Percentiles rank a stretch among this genome's conserved stretches.
These are phyloP conservation scores for Diplodia corticola DNA, from an alignment of 2,329 filamentous ascomycete genomes.

Conservation along the genomic window DNA sequence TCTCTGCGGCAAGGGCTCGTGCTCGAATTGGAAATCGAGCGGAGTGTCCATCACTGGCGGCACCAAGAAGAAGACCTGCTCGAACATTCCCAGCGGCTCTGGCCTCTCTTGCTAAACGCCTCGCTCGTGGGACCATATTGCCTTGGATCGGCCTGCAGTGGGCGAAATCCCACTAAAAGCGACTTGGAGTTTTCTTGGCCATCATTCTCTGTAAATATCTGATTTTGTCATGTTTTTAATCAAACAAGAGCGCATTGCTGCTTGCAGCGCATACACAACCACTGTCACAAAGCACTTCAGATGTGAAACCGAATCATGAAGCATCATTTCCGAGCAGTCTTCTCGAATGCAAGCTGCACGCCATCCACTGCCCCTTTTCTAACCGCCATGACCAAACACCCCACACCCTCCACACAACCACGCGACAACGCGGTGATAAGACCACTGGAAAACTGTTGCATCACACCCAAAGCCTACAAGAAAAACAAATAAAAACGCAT, in stretches of 20 bases:
- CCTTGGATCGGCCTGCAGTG: no score
- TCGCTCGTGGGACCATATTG: background rate
- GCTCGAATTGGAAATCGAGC: constrained; percentile 57
- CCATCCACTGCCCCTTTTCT: no score
- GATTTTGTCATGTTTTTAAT: constrained; percentile 10
- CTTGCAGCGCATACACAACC: background rate
- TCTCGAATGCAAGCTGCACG: no score
- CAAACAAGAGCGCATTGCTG: constrained; percentile 1
- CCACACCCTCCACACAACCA: background rate
- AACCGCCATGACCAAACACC: no score
- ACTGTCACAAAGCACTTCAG: background rate
- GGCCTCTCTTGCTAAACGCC: constrained; percentile 37
- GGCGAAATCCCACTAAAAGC: no score
- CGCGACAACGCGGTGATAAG: background rate
- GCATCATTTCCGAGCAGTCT: no score
- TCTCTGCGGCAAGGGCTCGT: constrained; percentile 55
- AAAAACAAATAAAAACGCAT: no score
- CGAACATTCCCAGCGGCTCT: constrained; percentile 35
- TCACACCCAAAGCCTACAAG: background rate
- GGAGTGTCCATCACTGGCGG: constrained; percentile 45
- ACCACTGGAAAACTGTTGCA: background rate
- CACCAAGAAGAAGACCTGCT: constrained; percentile 36
- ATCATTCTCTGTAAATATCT: constrained; percentile 16
- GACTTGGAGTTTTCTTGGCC: background rate
- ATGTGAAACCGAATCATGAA: background rate